Evolutionary conservation across 73 alveolate species (phyloP).

Genomic region (Symbiodinium natans): DNA sequence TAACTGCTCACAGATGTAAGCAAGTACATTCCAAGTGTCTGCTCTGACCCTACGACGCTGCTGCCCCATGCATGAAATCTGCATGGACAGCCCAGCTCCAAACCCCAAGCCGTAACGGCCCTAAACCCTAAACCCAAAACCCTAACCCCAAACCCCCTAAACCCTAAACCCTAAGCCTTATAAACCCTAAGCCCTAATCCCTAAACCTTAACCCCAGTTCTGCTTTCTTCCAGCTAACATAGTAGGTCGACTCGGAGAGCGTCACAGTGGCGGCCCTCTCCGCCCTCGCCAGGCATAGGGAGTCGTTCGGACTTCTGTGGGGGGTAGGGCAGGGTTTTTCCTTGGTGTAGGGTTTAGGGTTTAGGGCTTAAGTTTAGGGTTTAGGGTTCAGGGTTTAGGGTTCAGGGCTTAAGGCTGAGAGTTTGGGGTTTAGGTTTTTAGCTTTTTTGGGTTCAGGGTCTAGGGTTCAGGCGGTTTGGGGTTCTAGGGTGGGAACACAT

Average conservation of each 20-base stretch:
- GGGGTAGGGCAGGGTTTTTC: neutral
- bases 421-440: neutral
- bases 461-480: neutral
- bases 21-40: too few species aligned
- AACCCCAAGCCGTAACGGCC: neutral
- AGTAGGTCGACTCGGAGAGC: constrained; percentile 70
- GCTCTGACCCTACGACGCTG: too few species aligned
- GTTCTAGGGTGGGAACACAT: too few species aligned
- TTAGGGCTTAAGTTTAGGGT: neutral
- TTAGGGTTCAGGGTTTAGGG: neutral
- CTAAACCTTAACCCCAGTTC: neutral
- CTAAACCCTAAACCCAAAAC: neutral
- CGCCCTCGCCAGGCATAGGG: constrained; percentile 58
- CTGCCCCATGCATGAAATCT: too few species aligned
- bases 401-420: neutral
- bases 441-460: neutral
- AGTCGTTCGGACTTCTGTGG: too few species aligned
- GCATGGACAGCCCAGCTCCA: too few species aligned
- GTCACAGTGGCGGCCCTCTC: constrained; percentile 80
- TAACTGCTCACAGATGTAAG: too few species aligned
- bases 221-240: neutral
- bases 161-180: neutral
- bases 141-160: neutral
- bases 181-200: neutral
- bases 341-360: neutral